Conservation (phyloP, 305 asterid species). For the Rubia peregrina region DNA sequence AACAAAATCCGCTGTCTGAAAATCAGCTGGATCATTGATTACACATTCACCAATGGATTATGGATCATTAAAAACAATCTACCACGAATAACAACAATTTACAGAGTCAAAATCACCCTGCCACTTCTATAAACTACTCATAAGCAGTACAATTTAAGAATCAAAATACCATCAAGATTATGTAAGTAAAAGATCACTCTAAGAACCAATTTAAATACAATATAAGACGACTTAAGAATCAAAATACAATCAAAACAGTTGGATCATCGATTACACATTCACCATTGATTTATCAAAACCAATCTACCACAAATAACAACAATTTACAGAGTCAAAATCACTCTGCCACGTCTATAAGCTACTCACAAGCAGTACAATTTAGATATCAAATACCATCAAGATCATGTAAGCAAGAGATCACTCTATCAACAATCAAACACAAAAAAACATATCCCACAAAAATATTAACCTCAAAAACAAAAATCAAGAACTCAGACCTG, state of each 20-base stretch:
- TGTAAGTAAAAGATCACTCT: neutral
- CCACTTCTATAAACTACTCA: neutral
- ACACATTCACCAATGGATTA: constrained; percentile 2
- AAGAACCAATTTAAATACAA: neutral
- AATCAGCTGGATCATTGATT: neutral
- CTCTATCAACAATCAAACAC: too few species aligned
- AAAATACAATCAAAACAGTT: too few species aligned
- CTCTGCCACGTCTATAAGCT: neutral
- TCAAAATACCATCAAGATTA: neutral
- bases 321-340: neutral
- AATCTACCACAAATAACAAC: neutral
- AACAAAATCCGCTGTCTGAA: neutral
- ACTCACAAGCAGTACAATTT: too few species aligned
- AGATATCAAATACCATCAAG: neutral
- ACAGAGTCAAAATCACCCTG: neutral
- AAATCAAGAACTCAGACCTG: neutral
- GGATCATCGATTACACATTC: neutral
- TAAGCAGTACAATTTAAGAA: neutral
- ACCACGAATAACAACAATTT: neutral
- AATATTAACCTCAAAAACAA: neutral
- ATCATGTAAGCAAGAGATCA: too few species aligned
- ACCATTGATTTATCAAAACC: neutral
- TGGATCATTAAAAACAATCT: neutral
- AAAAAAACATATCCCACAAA: neutral
- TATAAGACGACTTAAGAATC: too few species aligned